Evolutionary conservation across 257 asterid genomes (phyloP), one percentile per base, ranked within the genome.

Genomic region (Solanum gandarillasii): DNA sequence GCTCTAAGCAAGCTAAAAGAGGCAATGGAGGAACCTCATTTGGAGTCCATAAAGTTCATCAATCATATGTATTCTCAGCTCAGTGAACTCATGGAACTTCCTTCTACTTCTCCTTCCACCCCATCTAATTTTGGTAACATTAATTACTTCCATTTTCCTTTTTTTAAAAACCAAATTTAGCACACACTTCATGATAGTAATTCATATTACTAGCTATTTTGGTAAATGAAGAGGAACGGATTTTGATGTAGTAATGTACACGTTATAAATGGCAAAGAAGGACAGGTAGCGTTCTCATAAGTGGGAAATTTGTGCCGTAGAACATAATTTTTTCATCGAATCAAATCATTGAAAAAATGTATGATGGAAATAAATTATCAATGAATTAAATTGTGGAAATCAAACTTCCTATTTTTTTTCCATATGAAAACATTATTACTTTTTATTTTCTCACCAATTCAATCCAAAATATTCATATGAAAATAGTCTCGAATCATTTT

Each of bases 11-110:
- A 92, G 92, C 84, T 93, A 31, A 93, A 88, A 88, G 94, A 88
- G 85, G 93, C 87, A 71, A 92, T 93, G 43, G 90, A 91, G 88
- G 92, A 91, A 87, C 92, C 94, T 6, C 93, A 93, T 76, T 91
- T 90, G 87, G 95, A 92, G 87, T 90, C 94, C 73, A 88, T 93
- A 92, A 90, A 89, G 12, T 93, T 93, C 91, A 93, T 93, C 32
- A 78, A 84, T 34, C 76, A 89, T 88, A 91, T 93, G 93, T 87
- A 92, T 85, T 90, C 95, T 88, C 94, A 93, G 87, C 96, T 93
- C 70, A 83, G 91, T 9, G 89, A 93, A 35, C 91, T 91, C 25
- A 60, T 78, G 73, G 88, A 88, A 9, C 10, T 83, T 88, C 92
- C 91, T 34, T 34, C 36, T 65, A n/a, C 7, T 82, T 78, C 89